Percentiles rank a stretch among this genome's conserved stretches.
phyloP scores from a whole-genome alignment of 2,329 filamentous ascomycete species.

The Simplicillium aogashimaense region DNA sequence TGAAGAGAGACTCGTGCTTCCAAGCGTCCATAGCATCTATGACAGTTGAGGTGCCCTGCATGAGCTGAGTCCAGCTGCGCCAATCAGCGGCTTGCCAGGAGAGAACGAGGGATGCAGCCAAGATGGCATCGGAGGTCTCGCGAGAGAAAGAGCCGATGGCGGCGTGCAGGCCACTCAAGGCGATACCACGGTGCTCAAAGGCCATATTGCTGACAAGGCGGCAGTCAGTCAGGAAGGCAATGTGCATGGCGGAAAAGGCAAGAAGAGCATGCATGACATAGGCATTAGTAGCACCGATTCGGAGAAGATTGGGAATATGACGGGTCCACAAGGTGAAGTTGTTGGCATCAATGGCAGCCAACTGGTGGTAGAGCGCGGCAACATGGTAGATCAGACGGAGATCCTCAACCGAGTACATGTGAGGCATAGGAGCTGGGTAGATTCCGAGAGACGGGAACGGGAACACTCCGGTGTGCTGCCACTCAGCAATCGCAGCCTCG shows the following conservation, averaged over 20 bases:
- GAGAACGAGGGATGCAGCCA: conserved; percentile 83
- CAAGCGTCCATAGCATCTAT: conserved; percentile 85
- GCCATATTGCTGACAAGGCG: conserved; percentile 78
- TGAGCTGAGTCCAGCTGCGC: conserved; percentile 87
- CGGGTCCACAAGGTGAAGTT: conserved; percentile 88
- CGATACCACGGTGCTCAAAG: conserved; percentile 78
- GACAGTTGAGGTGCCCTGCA: conserved; percentile 84
- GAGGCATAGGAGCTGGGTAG: conserved; percentile 64
- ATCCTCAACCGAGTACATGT: conserved; percentile 65
- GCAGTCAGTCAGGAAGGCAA: conserved; percentile 82
- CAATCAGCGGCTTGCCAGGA: conserved; percentile 97
- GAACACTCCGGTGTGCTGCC: conserved; percentile 76
- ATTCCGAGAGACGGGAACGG: conserved; percentile 76
- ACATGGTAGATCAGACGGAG: conserved; percentile 87
- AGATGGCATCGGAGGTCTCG: conserved; percentile 79
- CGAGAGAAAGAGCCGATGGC: conserved; percentile 78
- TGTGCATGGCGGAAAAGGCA: conserved; percentile 88
- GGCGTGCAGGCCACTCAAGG: conserved; percentile 78
- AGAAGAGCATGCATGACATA: conserved; percentile 94
- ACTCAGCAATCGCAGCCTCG: conserved; percentile 69
- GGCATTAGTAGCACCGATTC: conserved; percentile 67
- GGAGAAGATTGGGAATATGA: conserved; percentile 65
- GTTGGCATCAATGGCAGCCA: conserved; percentile 66
- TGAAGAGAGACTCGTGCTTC: conserved; percentile 83
- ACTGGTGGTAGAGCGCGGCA: conserved; percentile 73